phyloP scores from a whole-genome alignment of 176 grass and related monocot species.

The Triticum dicoccoides region DNA sequence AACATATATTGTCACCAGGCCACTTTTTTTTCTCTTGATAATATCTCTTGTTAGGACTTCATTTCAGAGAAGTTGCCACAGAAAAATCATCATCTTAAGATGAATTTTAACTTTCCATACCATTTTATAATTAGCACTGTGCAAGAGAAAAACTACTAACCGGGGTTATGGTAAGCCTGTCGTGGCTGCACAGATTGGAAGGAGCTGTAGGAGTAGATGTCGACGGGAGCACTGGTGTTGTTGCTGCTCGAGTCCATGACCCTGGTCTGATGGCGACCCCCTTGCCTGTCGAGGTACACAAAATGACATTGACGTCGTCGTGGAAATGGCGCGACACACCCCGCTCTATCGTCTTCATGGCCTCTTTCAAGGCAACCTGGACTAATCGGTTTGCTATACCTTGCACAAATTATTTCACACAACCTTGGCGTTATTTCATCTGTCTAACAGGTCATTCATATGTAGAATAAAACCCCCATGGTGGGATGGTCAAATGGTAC shows the following conservation, averaged over 20 bases:
- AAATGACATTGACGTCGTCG: conserved; percentile 73
- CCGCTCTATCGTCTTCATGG: conserved; percentile 29
- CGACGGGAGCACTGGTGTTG: conserved; percentile 55
- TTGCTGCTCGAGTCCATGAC: conserved; percentile 48
- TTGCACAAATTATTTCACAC: neutral
- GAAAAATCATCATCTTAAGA: too few relatives aligned
- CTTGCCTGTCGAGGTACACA: conserved; percentile 64
- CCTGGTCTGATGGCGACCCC: conserved; percentile 25
- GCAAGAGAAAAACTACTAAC: neutral
- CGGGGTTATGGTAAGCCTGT: neutral
- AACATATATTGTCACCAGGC: too few relatives aligned
- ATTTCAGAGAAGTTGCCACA: too few relatives aligned
- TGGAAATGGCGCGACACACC: conserved; percentile 77
- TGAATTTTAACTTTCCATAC: too few relatives aligned
- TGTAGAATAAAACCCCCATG: neutral
- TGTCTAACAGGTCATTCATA: neutral
- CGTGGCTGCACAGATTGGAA: conserved; percentile 2
- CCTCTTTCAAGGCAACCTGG: too few relatives aligned
- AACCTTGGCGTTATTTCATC: neutral
- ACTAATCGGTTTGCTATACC: too few relatives aligned
- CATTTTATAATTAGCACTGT: too few relatives aligned
- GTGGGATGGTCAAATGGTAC: neutral
- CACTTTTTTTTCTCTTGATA: too few relatives aligned
- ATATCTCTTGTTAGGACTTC: too few relatives aligned
- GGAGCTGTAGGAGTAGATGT: conserved; percentile 52